Base-by-base conservation (phyloP, 805 yeast genomes). In the Ogataea zsoltii region DNA sequence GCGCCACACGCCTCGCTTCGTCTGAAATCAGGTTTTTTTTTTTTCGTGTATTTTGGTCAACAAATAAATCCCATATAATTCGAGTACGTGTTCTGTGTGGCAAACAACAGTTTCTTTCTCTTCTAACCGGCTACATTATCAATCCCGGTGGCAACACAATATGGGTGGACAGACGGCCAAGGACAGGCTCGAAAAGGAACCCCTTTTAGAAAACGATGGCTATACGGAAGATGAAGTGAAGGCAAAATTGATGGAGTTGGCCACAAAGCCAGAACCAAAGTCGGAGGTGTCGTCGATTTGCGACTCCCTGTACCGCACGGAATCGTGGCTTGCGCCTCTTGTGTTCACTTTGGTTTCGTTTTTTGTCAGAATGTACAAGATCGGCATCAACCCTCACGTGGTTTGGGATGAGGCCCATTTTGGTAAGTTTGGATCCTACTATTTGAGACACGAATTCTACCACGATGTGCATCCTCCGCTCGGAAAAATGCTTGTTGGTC, bases 341-440 rank as follows among this genome's bases (percentile, higher is more conserved):
- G 38, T 82, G 17, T 75, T 91, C 60, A 90, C 97, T 0, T 47
- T 76, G 2, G 52, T 84, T 15, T 82, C 94, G 9, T 85, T 91
- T 57, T 76, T 75, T 50, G 76, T 88, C 33, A 79, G 98, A 56
- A 79, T 90, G 65, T 83, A 87, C 69, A 72, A 76, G 50, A 85
- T 92, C 55, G 85, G 87, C 44, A 72, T 76, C 45, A 86, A 88
- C 50, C 73, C 77, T 45, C 74, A 77, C 45, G 97, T 94, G 25
- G 94, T 94, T 18, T 91, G 97, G 97, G 97, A 90, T 69, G 97
- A 90, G 65, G 97, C 97, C 33, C 97, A 91, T 71, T 92, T 92
- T 66, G 96, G 94, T 34, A 85, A 85, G 62, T 87, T 87, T 62
- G 95, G 95, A 36, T 83, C 92, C 3, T 82, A 85, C 58, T 87